Evolutionary conservation across 768 basidiomycete species (phyloP), one percentile per base, ranked within the genome.

Genomic region (Russula emetica): DNA sequence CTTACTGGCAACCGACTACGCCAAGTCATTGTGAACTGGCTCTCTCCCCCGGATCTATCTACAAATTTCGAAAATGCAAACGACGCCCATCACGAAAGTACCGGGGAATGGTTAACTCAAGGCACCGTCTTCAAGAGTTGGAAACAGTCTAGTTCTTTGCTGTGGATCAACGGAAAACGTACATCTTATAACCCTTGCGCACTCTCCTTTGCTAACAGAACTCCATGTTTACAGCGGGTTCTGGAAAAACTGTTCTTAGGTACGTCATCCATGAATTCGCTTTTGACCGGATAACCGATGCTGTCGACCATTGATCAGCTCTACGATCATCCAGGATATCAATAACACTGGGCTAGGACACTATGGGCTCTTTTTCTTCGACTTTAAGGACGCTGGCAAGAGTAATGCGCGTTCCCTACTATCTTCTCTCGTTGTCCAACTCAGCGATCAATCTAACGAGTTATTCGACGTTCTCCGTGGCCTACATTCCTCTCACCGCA

Each of bases 101-200:
- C 51, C 9, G 58, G 49, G 3, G 44, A 22, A 18, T 59, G 58
- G 58, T 51, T 59, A 4, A 52, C 30, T 52, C 16, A 52, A 52
- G n/a, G 30, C 18, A 32, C 5, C 20, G 9, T 20, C 28, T 52
- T 30, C 30, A 52, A 52, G 30, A 30, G n/a, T 32, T 52, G 51
- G 51, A 52, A 52, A n/a, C 0, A 30, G 18, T 52, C 51, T 2
- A n/a, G 20, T 10, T 18, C 28, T n/a, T 32, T 52, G 5, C 32
- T 52, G 30, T 52, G 51, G 51, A 32, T 52, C 20, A 20, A 52
- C 10, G 51, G 51, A 52, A 52, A 52, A 52, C 51, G 51, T 52
- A 52, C 30, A 32, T 32, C 10, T 20, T n/a, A 18, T 20, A 20
- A 30, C 9, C 10, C 30, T n/a, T 18, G 10, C 9, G 9, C 18